These are phyloP conservation scores for Somion occarium DNA, from an alignment of 1,284 basidiomycete species.

Conservation along the genomic window DNA sequence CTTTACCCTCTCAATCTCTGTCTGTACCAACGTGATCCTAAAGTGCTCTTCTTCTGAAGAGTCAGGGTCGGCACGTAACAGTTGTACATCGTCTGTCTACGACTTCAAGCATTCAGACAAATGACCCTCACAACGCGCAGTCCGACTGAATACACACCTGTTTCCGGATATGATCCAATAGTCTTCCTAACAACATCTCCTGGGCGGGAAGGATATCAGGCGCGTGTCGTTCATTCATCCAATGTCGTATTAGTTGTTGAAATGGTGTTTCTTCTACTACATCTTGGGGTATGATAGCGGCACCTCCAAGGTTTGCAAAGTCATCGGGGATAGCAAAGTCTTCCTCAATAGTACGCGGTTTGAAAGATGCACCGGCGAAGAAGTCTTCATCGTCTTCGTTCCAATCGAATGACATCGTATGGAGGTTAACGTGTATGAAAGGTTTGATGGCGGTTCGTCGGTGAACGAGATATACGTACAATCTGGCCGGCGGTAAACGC, in stretches of 20 bases:
- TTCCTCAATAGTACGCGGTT: not conserved
- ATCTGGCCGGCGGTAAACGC: no score
- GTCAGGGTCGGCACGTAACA: conserved; percentile 71
- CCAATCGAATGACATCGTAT: not conserved
- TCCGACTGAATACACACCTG: conserved; percentile 57
- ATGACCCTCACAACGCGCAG: conserved; percentile 1
- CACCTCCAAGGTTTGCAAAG: not conserved
- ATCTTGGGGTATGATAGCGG: conserved; percentile 3
- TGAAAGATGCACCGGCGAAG: not conserved
- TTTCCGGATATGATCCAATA: conserved; percentile 81
- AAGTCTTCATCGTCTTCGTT: not conserved
- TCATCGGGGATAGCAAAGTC: not conserved
- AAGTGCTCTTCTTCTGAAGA: conserved; percentile 90
- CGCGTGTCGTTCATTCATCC: conserved; percentile 84
- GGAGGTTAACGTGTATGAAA: no score
- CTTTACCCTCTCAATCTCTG: conserved; percentile 89
- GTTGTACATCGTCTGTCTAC: conserved; percentile 40
- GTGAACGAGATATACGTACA: no score
- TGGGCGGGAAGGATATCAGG: conserved; percentile 77
- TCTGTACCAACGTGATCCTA: conserved; percentile 86
- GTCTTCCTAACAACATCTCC: conserved; percentile 63
- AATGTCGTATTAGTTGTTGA: conserved; percentile 68
- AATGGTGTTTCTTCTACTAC: conserved; percentile 38
- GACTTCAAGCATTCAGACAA: conserved; percentile 16
- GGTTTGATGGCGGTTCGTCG: no score